Evolutionary conservation across 306 rosid genomes (phyloP), one percentile per base, ranked within the genome.

Genomic region (Gillenia trifoliata): DNA sequence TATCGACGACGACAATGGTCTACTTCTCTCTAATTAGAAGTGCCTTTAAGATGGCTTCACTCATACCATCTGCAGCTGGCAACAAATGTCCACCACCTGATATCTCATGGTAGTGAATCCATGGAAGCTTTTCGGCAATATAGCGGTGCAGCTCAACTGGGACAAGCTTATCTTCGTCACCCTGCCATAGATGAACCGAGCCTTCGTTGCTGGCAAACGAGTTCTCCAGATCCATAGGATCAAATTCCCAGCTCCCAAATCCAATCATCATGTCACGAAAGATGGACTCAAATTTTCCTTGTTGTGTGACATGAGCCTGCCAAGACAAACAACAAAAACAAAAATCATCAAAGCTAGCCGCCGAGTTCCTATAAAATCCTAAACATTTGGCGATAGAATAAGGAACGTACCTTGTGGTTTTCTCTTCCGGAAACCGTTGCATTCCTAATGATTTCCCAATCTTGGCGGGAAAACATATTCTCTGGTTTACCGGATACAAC

Each of bases 61-160:
- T 78, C 63, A 68, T 52, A 34, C 71, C 82, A 52, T 79, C 65
- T 1, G 65, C 23, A 43, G 2, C 8, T 6, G 83, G 81, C 77
- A 88, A 83, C 57, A 87, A 10, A 77, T 90, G 96, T 28, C 96
- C 93, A 54, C 85, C 86, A 55, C 89, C 91, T 10, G 79, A 57
- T 52, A 88, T n/a, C 84, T 88, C 96, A 80, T 86, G 96, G 81
- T 86, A 91, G 11, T 77, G 84, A 79, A 91, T 83, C 96, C 93
- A 85, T 7, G 96, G 84, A 83, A 87, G 88, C 3, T 85, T 83
- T 55, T 72, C 63, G 6, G 30, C 85, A 62, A 90, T 80, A 36
- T 80, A 83, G 20, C 88, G 86, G 64, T 82, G 90, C 52, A 85
- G 70, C 20, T 8, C 55, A 56, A 61, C 79, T 0, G 85, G 86